Percentiles rank a stretch among this genome's conserved stretches.
Evolutionary conservation across 352 stramenopile species (phyloP).

Genomic region (Globisporangium orthogonon): DNA sequence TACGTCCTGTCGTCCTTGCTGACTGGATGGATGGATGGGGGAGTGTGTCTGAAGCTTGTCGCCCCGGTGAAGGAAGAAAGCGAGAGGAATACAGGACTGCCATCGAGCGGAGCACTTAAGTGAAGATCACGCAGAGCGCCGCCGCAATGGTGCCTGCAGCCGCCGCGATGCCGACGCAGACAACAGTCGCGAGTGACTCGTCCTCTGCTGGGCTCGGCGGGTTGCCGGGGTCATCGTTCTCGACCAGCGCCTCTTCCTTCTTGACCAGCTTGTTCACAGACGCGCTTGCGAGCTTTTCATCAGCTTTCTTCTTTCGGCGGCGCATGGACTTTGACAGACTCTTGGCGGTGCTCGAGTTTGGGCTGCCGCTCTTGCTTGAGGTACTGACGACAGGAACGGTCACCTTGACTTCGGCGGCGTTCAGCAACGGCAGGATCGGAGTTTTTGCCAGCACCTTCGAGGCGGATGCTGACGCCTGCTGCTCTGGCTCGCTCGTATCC

Average conservation of each 20-base stretch:
- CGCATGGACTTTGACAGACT: conserved; percentile 12
- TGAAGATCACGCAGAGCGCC: conserved; percentile 59
- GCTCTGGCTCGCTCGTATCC: conserved; percentile 9
- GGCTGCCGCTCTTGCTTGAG: conserved; percentile 1
- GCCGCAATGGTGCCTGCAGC: conserved; percentile 49
- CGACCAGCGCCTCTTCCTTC: conserved; percentile 7
- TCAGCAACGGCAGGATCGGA: conserved; percentile 12
- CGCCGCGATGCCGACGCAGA: conserved; percentile 49
- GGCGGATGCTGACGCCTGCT: background rate
- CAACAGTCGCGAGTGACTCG: conserved; percentile 29
- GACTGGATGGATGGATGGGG: too few species aligned
- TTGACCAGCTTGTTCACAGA: background rate
- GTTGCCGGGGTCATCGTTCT: conserved; percentile 5
- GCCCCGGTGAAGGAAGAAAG: too few species aligned
- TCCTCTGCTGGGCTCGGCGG: conserved; percentile 10
- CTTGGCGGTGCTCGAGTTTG: conserved; percentile 1
- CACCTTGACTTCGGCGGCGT: conserved; percentile 8
- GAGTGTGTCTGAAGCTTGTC: too few species aligned
- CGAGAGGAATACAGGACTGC: too few species aligned
- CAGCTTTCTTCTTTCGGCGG: conserved; percentile 37
- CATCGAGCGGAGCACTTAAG: conserved; percentile 10
- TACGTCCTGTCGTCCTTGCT: background rate
- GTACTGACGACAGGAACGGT: background rate
- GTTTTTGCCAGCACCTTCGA: background rate
- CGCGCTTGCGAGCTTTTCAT: conserved; percentile 9